Evolutionary conservation across 2,329 filamentous ascomycete species (phyloP).

Genomic region (Penicillium sclerotiorum): DNA sequence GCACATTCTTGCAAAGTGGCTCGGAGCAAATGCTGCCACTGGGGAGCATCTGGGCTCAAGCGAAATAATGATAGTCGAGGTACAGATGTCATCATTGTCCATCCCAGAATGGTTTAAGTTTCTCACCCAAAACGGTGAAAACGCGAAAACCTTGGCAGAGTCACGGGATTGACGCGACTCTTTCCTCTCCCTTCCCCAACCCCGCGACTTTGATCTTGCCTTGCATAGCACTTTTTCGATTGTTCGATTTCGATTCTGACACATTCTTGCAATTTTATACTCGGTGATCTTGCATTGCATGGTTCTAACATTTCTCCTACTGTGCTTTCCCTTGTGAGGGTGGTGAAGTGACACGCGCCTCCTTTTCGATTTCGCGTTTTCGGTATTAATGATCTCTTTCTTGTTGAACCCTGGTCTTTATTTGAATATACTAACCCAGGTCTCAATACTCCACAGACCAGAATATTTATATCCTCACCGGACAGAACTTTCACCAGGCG

Average conservation of each 20-base stretch:
- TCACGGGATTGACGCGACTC: constrained; percentile 30
- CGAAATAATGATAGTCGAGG: constrained; percentile 14
- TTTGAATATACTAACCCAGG: constrained; percentile 11
- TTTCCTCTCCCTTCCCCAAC: constrained; percentile 20
- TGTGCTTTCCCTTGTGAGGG: constrained; percentile 26
- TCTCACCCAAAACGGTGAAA: constrained; percentile 21
- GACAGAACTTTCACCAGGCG: too few species aligned
- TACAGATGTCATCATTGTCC: constrained; percentile 20
- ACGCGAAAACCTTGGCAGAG: constrained; percentile 30
- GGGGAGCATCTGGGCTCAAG: constrained; percentile 1
- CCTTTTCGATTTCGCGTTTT: constrained; percentile 31
- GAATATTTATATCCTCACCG: constrained; percentile 45
- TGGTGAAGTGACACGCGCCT: constrained; percentile 34
- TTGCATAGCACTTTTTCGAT: constrained; percentile 22
- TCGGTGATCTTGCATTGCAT: constrained; percentile 2
- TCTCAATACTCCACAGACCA: background rate
- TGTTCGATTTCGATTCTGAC: constrained; percentile 16
- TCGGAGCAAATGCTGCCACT: constrained; percentile 55
- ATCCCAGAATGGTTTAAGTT: background rate
- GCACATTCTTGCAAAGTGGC: constrained; percentile 60
- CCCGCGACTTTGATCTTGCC: constrained; percentile 23
- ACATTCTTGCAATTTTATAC: constrained; percentile 13
- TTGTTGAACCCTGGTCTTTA: constrained; percentile 18
- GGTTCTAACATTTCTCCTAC: constrained; percentile 17
- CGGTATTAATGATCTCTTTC: constrained; percentile 25